Evolutionary conservation across 768 basidiomycete genomes (phyloP), one percentile per base, ranked within the genome.

Genomic region (Suillus decipiens): DNA sequence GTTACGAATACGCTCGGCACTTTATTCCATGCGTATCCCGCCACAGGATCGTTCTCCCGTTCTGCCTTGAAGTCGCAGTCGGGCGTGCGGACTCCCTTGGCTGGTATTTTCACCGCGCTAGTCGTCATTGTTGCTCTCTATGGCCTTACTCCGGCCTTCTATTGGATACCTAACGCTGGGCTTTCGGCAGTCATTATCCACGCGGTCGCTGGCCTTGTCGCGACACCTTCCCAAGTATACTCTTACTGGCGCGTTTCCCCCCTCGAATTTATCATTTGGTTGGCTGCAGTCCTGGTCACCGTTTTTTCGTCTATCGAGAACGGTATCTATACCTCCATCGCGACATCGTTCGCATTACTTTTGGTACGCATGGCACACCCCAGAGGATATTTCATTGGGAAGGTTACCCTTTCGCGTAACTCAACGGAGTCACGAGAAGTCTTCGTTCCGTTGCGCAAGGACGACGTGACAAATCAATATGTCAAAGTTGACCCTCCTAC

Each of bases 1-100:
- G 93, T 99, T 22, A 92, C 95, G 19, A 96, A 96, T 75, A 92
- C 92, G 1, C 71, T 97, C 66, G 96, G 96, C 3, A 90, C 93
- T 17, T 80, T 92, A 68, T 98, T 99, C 75, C 84, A 77, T 59
- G 96, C 95, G 0, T 99, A 97, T 75, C 96, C 97, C 10, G 93
- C 96, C 0, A 99, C 97, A 14, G 97, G 97, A 2, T 98, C 96
- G 1, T 99, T 99, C 84, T 97, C 96, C 43, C 92, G 97, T n/a
- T 92, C 95, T 3, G 97, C 97, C 2, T 81, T 99, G 72, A 95
- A 97, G 77, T 88, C 92, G 36, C 98, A 96, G 76, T 96, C 93
- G 0, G 97, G 97, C 55, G 96, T 99, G n/a, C 87, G 96, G 59
- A 99, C 97, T 2, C 97, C 97, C 9, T 82, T 89, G 11, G 95